Percentiles rank a stretch among this genome's conserved stretches.
These are phyloP conservation scores for Ophiostoma sp. DNA, from an alignment of 2,329 filamentous ascomycete species.

Conservation along the genomic window DNA sequence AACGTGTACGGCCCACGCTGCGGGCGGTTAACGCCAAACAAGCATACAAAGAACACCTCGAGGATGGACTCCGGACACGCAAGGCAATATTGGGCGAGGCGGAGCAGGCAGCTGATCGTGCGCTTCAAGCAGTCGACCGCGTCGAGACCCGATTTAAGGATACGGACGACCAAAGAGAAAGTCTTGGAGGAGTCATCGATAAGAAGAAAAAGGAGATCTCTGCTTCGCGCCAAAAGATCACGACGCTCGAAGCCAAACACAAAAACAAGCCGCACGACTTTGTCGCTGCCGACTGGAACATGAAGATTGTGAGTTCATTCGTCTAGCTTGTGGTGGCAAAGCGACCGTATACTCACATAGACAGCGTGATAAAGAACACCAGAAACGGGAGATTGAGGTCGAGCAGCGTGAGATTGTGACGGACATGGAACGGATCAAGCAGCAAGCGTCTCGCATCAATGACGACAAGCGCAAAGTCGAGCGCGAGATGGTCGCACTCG, in stretches of 20 bases:
- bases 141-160: constrained; percentile 39
- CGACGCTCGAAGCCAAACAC: constrained; percentile 55
- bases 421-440: constrained; percentile 24
- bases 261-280: constrained; percentile 61
- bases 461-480: constrained; percentile 28
- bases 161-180: constrained; percentile 46
- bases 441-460: constrained; percentile 4
- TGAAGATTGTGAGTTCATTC: constrained; percentile 45
- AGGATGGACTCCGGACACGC: constrained; percentile 50
- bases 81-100: constrained; percentile 48
- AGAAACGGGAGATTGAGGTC: constrained; percentile 46
- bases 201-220: constrained; percentile 48
- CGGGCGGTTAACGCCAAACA: constrained; percentile 64
- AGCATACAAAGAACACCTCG: constrained; percentile 55
- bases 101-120: constrained; percentile 47
- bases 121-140: constrained; percentile 39
- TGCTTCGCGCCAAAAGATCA: constrained; percentile 52
- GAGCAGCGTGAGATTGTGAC: constrained; percentile 36
- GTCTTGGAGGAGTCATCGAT: constrained; percentile 47
- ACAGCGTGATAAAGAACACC: constrained; percentile 53
- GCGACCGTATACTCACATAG: constrained; percentile 25
- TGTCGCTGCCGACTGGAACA: constrained; percentile 64
- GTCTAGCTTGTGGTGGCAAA: neutral
- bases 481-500: constrained; percentile 46
- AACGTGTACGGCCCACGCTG: constrained; percentile 59